Evolutionary conservation across 371 early-diverging fungal species (phyloP).

Genomic region (Mucor plumbeus): DNA sequence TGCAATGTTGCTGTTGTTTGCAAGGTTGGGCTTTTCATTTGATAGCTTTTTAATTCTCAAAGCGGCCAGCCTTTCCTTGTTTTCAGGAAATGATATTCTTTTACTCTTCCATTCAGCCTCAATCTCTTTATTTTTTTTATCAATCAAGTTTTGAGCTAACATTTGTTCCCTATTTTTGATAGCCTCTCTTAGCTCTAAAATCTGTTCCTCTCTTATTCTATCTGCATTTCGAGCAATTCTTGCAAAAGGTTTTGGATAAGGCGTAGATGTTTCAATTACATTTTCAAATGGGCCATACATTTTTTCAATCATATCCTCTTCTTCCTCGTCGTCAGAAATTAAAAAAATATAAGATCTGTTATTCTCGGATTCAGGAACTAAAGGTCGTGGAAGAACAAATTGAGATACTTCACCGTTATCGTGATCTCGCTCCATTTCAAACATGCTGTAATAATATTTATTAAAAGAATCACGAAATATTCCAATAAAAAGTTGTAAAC

Average conservation of each 20-base stretch:
- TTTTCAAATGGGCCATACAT: slow-evolving; percentile 24
- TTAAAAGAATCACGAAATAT: neutral
- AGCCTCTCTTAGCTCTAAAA: slow-evolving; percentile 4
- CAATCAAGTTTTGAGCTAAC: neutral
- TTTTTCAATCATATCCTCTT: slow-evolving; percentile 3
- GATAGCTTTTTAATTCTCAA: too few species aligned
- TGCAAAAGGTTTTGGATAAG: neutral
- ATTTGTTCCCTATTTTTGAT: slow-evolving; percentile 3
- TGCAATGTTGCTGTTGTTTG: neutral
- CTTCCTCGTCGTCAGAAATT: neutral
- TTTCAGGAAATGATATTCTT: neutral
- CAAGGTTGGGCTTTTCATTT: too few species aligned
- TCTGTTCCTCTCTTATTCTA: neutral
- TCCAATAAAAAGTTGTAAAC: neutral
- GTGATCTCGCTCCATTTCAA: neutral
- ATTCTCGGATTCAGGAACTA: neutral
- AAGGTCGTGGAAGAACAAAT: neutral
- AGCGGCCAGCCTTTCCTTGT: neutral
- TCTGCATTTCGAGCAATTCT: neutral
- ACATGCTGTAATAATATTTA: neutral
- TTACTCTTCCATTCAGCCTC: neutral
- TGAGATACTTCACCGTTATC: neutral
- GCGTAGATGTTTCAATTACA: neutral
- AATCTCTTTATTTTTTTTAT: neutral
- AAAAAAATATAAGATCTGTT: neutral